Evolutionary conservation across 1,284 basidiomycete species (phyloP), one percentile per base, ranked within the genome.

Genomic region (Ustilago nuda): DNA sequence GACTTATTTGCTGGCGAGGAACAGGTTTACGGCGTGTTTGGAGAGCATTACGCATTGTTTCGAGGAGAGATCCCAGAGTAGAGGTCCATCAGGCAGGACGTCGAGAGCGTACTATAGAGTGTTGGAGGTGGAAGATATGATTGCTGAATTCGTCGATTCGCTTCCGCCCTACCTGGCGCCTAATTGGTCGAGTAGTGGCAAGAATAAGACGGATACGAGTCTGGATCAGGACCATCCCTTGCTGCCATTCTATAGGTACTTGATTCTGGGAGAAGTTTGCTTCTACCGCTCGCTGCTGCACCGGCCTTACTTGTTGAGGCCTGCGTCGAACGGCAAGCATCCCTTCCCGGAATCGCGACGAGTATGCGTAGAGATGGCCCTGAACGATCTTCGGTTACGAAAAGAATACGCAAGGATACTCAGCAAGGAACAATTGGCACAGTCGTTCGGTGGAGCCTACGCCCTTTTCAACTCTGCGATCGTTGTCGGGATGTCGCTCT

Each of bases 381-480:
- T 78, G 56, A 72, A 78, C 59, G 76, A 78, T n/a, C 56, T 78
- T 17, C 67, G 76, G 3, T 43, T 70, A 30, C 63, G 76, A 43
- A 70, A 73, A 17, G 70, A 73, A 41, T 77, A 72, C 33, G 70
- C 66, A 8, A 52, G 60, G 2, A 52, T 66, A 27, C 53, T 77
- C 5, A 35, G 64, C 33, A 76, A 69, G 45, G 74, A 76, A 45
- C 69, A 76, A 48, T 57, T 72, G 15, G 66, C 75, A 4, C 75
- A 77, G 27, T 63, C 59, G 15, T 77, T 77, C 37, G 75, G 75
- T n/a, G 75, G 75, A 1, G 75, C 75, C 3, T 77, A 77, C 23
- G 75, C 75, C 4, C 54, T 73, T 27, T 78, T 76, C 72, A 78
- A 75, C 52, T 78, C 76, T 32, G 69, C 76, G 48, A 78, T 76